These are phyloP conservation scores for Hypocrella siamensis DNA, from an alignment of 2,329 filamentous ascomycete species.

Conservation along the genomic window DNA sequence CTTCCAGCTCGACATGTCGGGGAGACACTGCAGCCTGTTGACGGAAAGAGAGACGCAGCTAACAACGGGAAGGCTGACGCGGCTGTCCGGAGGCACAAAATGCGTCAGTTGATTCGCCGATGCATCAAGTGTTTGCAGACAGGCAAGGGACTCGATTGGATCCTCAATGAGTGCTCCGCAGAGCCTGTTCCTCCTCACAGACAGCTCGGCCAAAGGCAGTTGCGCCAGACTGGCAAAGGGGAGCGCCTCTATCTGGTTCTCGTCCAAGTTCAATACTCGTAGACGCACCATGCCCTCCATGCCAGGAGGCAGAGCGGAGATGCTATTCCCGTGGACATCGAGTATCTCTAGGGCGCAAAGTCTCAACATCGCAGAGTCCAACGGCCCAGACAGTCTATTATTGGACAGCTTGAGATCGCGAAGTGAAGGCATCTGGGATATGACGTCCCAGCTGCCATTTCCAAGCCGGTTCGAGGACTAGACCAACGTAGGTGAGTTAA, in stretches of 20 bases:
- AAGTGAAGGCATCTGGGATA: slow-evolving; percentile 57
- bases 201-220: slow-evolving; percentile 58
- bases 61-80: slow-evolving; percentile 52
- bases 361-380: slow-evolving; percentile 47
- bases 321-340: slow-evolving; percentile 66
- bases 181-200: slow-evolving; percentile 64
- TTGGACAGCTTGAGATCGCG: slow-evolving; percentile 70
- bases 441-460: slow-evolving; percentile 54
- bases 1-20: slow-evolving; percentile 59
- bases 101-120: slow-evolving; percentile 58
- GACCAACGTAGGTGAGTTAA: slow-evolving; percentile 7
- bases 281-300: slow-evolving; percentile 54
- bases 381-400: slow-evolving; percentile 54
- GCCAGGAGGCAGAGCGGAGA: slow-evolving; percentile 53
- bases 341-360: slow-evolving; percentile 61
- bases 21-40: slow-evolving; percentile 62
- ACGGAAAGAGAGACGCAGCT: slow-evolving; percentile 62
- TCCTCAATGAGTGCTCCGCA: slow-evolving; percentile 54
- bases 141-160: slow-evolving; percentile 38
- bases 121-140: slow-evolving; percentile 62
- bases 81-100: slow-evolving; percentile 25
- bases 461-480: slow-evolving; percentile 69
- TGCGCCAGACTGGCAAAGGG: slow-evolving; percentile 53
- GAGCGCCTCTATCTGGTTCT: slow-evolving; percentile 59
- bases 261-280: slow-evolving; percentile 61